Percentiles rank a stretch among this genome's conserved stretches.
These are phyloP conservation scores for Magnaporthales sp. DNA, from an alignment of 2,329 filamentous ascomycete species.

Conservation along the genomic window DNA sequence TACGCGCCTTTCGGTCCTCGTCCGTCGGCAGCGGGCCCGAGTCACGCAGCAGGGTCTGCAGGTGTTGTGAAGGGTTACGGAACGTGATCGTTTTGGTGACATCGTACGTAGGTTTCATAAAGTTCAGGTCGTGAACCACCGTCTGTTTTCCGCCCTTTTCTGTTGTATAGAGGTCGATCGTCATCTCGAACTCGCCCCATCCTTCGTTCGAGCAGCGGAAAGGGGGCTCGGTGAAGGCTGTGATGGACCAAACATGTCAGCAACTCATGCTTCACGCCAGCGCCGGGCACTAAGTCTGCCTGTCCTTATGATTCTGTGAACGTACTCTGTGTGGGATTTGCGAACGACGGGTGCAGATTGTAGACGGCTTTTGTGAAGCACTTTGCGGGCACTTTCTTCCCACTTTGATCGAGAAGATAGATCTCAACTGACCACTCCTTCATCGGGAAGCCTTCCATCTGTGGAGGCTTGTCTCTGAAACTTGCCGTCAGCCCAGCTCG, in stretches of 20 bases:
- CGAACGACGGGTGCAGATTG: slow-evolving; percentile 89
- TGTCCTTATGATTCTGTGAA: neutral
- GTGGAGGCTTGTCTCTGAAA: slow-evolving; percentile 65
- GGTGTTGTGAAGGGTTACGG: slow-evolving; percentile 84
- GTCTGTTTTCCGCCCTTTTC: slow-evolving; percentile 79
- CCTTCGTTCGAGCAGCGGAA: slow-evolving; percentile 90
- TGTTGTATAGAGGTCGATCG: slow-evolving; percentile 70
- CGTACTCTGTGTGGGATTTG: slow-evolving; percentile 73
- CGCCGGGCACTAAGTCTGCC: neutral
- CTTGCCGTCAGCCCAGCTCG: neutral
- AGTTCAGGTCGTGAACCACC: slow-evolving; percentile 87
- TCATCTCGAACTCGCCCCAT: slow-evolving; percentile 98
- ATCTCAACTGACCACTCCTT: slow-evolving; percentile 86
- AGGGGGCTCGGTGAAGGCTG: slow-evolving; percentile 74
- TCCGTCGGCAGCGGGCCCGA: slow-evolving; percentile 79
- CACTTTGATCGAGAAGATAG: slow-evolving; percentile 75
- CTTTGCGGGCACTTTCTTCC: slow-evolving; percentile 72
- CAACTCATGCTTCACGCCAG: neutral
- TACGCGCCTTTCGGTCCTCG: slow-evolving; percentile 55
- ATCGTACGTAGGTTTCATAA: slow-evolving; percentile 73
- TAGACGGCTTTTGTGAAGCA: slow-evolving; percentile 91
- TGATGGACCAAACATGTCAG: neutral
- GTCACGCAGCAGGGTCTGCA: slow-evolving; percentile 71
- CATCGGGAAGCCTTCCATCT: slow-evolving; percentile 83
- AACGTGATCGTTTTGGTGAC: slow-evolving; percentile 73